Evolutionary conservation across 805 yeast genomes (phyloP).

Genomic region (Saccharomycopsis lassenensis): DNA sequence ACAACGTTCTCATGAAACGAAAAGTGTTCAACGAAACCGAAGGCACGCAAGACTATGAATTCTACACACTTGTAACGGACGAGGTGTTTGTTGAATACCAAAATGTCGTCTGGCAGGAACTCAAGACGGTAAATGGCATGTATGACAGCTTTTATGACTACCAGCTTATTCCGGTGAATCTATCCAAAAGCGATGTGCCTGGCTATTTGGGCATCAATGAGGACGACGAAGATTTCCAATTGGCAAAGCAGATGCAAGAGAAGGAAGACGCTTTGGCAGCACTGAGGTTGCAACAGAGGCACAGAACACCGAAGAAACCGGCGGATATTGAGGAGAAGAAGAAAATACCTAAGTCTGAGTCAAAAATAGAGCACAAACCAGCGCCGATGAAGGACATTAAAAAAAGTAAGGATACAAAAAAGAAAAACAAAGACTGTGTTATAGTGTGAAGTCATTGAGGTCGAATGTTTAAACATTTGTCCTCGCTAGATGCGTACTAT

Average conservation of each 20-base stretch:
- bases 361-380: background rate
- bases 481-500: background rate
- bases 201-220: constrained; percentile 18
- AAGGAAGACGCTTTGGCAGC: constrained; percentile 48
- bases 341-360: constrained; percentile 6
- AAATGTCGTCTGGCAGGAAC: constrained; percentile 73
- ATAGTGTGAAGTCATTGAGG: background rate
- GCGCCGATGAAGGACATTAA: background rate
- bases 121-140: constrained; percentile 54
- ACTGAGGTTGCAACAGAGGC: constrained; percentile 30
- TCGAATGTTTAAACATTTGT: too few species aligned
- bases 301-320: too few species aligned
- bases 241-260: constrained; percentile 39
- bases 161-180: constrained; percentile 37
- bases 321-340: too few species aligned
- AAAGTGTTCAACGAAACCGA: constrained; percentile 18
- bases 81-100: constrained; percentile 39
- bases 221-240: constrained; percentile 28
- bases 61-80: constrained; percentile 68
- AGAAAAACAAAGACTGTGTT: constrained; percentile 3
- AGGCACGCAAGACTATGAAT: constrained; percentile 34
- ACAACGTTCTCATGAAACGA: constrained; percentile 47
- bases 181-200: constrained; percentile 21
- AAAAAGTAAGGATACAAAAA: constrained; percentile 11
- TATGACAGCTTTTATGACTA: constrained; percentile 70